Evolutionary conservation across 345 rosid genomes (phyloP).

Genomic region (Melastoma malabathricum): DNA sequence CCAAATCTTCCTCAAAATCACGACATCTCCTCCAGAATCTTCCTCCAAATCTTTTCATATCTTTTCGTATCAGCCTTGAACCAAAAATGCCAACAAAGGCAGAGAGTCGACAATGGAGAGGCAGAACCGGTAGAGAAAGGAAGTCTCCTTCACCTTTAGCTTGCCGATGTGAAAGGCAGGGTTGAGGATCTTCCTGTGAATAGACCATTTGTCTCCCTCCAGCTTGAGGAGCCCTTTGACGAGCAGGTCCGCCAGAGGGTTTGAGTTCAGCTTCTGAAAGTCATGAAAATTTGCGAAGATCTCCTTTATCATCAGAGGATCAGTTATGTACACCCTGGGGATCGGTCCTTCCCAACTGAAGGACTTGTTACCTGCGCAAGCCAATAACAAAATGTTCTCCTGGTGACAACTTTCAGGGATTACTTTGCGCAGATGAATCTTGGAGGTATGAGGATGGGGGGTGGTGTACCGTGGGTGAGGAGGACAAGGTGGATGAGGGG

Average conservation of each 20-base stretch:
- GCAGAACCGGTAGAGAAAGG: background rate
- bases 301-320: constrained; percentile 9
- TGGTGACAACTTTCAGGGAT: no score
- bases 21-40: no score
- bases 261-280: constrained; percentile 1
- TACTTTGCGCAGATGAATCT: background rate
- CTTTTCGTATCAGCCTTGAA: no score
- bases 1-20: no score
- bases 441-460: background rate
- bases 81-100: no score
- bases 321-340: constrained; percentile 8
- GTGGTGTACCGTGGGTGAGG: constrained; percentile 4
- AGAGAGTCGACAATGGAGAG: background rate
- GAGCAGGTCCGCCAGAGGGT: constrained; percentile 5
- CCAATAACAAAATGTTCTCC: no score
- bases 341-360: constrained; percentile 10
- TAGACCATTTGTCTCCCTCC: constrained; percentile 5
- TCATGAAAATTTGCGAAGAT: constrained; percentile 6
- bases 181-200: constrained; percentile 1
- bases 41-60: no score
- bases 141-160: constrained; percentile 1
- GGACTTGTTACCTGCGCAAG: constrained; percentile 1
- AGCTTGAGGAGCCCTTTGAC: constrained; percentile 1
- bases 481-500: background rate
- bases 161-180: constrained; percentile 8